A percentile compares a stretch with the other conserved stretches of the same genome.
phyloP scores from a whole-genome alignment of 2,329 filamentous ascomycete species.

The Emmonsiellopsis sp. region DNA sequence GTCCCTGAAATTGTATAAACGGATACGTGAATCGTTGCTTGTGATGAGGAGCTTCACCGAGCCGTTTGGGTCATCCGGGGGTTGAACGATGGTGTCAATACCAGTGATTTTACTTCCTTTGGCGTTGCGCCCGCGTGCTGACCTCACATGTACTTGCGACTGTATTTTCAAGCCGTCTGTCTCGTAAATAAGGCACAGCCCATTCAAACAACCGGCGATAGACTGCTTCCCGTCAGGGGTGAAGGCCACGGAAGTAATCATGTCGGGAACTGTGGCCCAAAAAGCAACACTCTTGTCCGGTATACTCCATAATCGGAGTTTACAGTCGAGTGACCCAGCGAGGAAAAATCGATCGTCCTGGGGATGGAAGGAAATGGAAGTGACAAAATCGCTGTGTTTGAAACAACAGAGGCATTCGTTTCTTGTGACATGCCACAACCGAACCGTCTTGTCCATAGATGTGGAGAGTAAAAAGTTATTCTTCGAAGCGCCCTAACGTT shows the following conservation, averaged over 20 bases:
- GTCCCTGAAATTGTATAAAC: constrained; percentile 80
- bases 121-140: constrained; percentile 81
- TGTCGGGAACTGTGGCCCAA: constrained; percentile 64
- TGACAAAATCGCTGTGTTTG: constrained; percentile 90
- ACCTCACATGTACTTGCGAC: constrained; percentile 86
- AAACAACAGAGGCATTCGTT: constrained; percentile 85
- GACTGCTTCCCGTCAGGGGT: constrained; percentile 83
- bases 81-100: constrained; percentile 63
- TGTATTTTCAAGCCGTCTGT: constrained; percentile 80
- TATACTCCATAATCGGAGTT: constrained; percentile 88
- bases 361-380: constrained; percentile 89
- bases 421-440: constrained; percentile 83
- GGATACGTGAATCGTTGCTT: constrained; percentile 87
- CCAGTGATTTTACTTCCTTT: constrained; percentile 97
- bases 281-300: constrained; percentile 91
- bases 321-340: constrained; percentile 82
- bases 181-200: constrained; percentile 81
- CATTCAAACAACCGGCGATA: constrained; percentile 79
- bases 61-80: constrained; percentile 47
- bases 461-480: constrained; percentile 95
- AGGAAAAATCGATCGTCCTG: constrained; percentile 94
- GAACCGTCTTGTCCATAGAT: constrained; percentile 96
- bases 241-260: constrained; percentile 90
- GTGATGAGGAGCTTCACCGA: constrained; percentile 80
- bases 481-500: constrained; percentile 22